Evolutionary conservation across 192 early-diverging fungal species (phyloP).

Genomic region (Powellomyces hirtus): DNA sequence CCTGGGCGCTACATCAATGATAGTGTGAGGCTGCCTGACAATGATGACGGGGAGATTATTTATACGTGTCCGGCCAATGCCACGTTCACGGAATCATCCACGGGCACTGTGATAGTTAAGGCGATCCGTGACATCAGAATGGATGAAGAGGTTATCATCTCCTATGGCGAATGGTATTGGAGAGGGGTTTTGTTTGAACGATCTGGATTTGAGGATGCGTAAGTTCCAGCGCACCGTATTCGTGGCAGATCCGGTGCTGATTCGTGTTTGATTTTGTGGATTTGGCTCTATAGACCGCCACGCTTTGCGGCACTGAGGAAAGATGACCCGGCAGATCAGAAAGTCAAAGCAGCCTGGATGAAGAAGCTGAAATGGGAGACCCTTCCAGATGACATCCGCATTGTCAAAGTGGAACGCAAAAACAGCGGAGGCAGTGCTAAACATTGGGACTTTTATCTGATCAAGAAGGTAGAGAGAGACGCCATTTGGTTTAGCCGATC

Average conservation of each 20-base stretch:
- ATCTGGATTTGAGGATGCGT: conserved; percentile 4
- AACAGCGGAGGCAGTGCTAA: too few species aligned
- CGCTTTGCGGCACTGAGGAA: neutral
- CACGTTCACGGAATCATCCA: neutral
- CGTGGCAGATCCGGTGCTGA: too few species aligned
- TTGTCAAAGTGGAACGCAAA: conserved; percentile 8
- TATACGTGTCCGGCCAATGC: conserved; percentile 2
- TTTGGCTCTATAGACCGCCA: too few species aligned
- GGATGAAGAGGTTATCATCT: conserved; percentile 15
- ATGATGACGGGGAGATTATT: neutral
- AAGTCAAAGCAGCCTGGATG: neutral
- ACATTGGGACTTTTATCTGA: neutral
- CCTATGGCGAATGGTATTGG: conserved; percentile 24
- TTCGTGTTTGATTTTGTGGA: too few species aligned
- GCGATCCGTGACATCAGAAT: neutral
- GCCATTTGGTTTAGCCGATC: too few species aligned
- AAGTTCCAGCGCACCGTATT: neutral
- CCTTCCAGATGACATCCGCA: conserved; percentile 3
- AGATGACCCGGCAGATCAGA: neutral
- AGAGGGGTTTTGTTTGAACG: conserved; percentile 13
- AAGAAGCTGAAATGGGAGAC: neutral
- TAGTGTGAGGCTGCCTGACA: conserved; percentile 7
- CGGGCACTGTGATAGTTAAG: conserved; percentile 4
- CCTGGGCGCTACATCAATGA: conserved; percentile 20
- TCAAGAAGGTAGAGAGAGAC: too few species aligned